Conservation (phyloP, 208 protist genomes). For the Acanthamoeba rhysodes region DNA sequence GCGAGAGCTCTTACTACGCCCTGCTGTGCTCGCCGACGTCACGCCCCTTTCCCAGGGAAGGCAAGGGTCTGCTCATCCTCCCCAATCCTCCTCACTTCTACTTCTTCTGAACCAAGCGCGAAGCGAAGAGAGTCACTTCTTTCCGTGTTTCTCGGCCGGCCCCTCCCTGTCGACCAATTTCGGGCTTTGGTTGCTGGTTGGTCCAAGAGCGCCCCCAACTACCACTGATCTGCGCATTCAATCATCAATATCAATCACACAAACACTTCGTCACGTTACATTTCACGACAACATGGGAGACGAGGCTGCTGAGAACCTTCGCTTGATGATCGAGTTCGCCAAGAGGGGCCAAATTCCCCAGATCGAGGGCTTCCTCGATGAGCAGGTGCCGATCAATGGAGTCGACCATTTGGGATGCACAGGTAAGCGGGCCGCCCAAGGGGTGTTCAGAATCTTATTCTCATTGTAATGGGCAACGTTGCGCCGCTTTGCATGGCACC, state of each 20-base stretch:
- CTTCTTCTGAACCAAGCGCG: neutral
- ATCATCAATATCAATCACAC: neutral
- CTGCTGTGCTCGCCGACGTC: neutral
- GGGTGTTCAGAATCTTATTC: neutral
- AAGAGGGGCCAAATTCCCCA: conserved; percentile 45
- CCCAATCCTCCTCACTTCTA: neutral
- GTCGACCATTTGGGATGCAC: conserved; percentile 63
- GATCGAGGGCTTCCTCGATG: conserved; percentile 54
- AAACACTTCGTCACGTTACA: neutral
- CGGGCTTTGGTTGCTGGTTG: conserved; percentile 4
- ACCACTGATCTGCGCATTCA: neutral
- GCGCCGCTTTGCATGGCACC: neutral
- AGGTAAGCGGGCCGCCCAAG: neutral
- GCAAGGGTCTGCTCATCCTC: neutral
- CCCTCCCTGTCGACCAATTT: neutral
- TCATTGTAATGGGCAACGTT: neutral
- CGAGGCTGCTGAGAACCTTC: conserved; percentile 56
- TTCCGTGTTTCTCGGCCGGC: neutral
- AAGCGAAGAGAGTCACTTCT: too few relatives aligned
- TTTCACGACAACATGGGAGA: conserved; percentile 22
- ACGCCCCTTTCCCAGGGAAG: neutral
- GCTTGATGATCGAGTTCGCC: conserved; percentile 60
- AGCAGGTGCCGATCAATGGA: conserved; percentile 44
- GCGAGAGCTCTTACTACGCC: neutral
- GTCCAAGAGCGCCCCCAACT: neutral